Conservation (phyloP, 495 filamentous ascomycete genomes). For the Aspergillus coremiiformis region DNA sequence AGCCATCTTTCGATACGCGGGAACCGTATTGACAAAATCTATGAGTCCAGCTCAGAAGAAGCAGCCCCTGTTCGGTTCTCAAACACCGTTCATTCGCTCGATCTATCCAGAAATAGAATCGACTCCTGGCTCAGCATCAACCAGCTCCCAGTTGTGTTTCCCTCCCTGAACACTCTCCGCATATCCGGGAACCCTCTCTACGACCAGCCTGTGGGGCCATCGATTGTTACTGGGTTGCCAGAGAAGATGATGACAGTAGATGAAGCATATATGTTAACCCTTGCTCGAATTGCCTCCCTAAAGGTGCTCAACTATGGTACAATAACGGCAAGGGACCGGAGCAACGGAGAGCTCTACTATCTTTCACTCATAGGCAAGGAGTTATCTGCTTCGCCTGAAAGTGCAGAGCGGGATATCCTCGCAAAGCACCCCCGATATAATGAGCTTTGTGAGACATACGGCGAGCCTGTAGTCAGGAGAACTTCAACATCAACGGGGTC, state of each 20-base stretch:
- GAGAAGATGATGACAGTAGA: conserved; percentile 51
- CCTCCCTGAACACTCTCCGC: conserved; percentile 57
- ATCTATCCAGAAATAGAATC: conserved; percentile 74
- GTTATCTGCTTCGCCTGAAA: conserved; percentile 52
- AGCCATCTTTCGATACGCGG: conserved; percentile 39
- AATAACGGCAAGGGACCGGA: conserved; percentile 64
- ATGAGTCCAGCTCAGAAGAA: conserved; percentile 1
- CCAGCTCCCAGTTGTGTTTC: conserved; percentile 54
- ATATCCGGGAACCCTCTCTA: conserved; percentile 81
- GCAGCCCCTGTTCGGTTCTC: conserved; percentile 31
- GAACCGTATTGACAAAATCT: conserved; percentile 35
- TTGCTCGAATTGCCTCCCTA: conserved; percentile 65
- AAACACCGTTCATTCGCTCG: conserved; percentile 50
- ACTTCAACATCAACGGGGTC: conserved; percentile 13
- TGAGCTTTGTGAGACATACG: conserved; percentile 67
- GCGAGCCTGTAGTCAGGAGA: conserved; percentile 51
- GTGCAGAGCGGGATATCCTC: conserved; percentile 46
- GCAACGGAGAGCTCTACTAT: conserved; percentile 89
- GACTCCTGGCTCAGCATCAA: conserved; percentile 66
- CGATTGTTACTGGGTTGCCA: conserved; percentile 24
- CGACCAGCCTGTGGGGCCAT: conserved; percentile 44
- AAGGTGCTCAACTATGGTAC: conserved; percentile 69
- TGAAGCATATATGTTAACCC: conserved; percentile 77
- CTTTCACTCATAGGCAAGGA: conserved; percentile 70
- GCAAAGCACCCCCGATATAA: conserved; percentile 59